Base-by-base conservation (phyloP, 495 filamentous ascomycete genomes). In the Durotheca rogersii region DNA sequence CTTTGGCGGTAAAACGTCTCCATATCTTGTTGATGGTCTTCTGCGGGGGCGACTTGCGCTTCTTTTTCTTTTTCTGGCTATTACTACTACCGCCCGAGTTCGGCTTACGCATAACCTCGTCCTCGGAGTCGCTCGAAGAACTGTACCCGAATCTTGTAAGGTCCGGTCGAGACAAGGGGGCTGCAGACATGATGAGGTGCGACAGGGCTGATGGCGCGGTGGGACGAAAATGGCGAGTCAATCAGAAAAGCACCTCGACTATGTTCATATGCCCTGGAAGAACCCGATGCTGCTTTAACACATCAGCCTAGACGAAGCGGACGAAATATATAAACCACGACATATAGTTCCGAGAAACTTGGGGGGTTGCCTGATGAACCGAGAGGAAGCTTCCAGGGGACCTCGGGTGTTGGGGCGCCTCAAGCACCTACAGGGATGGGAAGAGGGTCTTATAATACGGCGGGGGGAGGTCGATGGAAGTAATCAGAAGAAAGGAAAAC, bases 11-110 rank as follows among this genome's bases (percentile, higher is more conserved):
- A 67, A 93, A 93, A 17, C 80, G 82, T 50, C 81, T 74, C 89
- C 89, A 95, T 65, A 92, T 91, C 46, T 82, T 80, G 62, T 87
- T 83, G 51, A 94, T 80, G 31, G 71, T 78, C 58, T 85, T 78
- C 68, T 95, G 89, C 3, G 89, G 89, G 7, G 86, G 68, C 33
- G 84, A 77, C 50, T 72, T 78, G 47, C 72, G 78, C 60, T 78
- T 70, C 53, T 80, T 82, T 46, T 75, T 75, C 62, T 75, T 76
- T 63, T 75, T 75, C 34, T 65, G 61, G 12, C 62, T 56, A 7
- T 16, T 57, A 36, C 1, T 61, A 30, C 25, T 59, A 15, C 36
- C 60, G 14, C 32, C 53, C 5, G 58, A 18, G 7, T 30, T 53
- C 35, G 54, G n/a, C 27, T 64, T 59, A 1, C 43, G 58, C n/a